Conservation (phyloP, 306 rosid species). For the Cicer chorassanicum region DNA sequence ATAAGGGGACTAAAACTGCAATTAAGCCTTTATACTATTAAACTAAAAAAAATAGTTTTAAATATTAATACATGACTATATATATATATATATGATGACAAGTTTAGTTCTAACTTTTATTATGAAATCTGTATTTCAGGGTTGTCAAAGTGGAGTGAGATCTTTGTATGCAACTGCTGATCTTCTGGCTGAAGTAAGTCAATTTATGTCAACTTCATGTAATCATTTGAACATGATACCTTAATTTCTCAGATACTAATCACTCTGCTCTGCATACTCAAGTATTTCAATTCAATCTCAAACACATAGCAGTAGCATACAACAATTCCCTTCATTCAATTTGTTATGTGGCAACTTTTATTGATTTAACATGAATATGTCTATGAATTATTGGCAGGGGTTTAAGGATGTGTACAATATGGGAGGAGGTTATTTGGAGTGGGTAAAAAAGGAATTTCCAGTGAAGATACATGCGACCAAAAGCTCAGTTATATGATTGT, state of each 20-base stretch:
- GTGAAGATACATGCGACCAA: constrained; percentile 23
- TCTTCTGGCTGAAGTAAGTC: constrained; percentile 64
- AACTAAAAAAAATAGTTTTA: too few species aligned
- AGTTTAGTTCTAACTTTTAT: neutral
- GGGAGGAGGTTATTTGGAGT: constrained; percentile 84
- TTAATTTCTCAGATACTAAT: neutral
- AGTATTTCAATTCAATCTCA: neutral
- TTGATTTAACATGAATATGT: constrained; percentile 10
- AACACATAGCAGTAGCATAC: neutral
- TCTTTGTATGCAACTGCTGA: constrained; percentile 73
- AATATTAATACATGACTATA: too few species aligned
- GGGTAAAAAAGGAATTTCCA: constrained; percentile 61
- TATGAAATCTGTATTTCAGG: constrained; percentile 51
- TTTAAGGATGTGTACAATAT: constrained; percentile 69
- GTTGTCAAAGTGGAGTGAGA: constrained; percentile 87
- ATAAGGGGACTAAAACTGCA: too few species aligned
- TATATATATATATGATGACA: too few species aligned
- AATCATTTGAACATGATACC: neutral
- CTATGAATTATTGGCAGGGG: constrained; percentile 58
- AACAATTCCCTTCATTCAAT: neutral
- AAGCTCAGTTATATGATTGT: neutral
- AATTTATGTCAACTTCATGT: neutral
- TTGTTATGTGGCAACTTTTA: neutral
- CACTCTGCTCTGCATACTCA: neutral
- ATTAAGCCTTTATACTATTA: too few species aligned